phyloP scores from a whole-genome alignment of 352 stramenopile genomes.

The Phytophthora nicotianae region DNA sequence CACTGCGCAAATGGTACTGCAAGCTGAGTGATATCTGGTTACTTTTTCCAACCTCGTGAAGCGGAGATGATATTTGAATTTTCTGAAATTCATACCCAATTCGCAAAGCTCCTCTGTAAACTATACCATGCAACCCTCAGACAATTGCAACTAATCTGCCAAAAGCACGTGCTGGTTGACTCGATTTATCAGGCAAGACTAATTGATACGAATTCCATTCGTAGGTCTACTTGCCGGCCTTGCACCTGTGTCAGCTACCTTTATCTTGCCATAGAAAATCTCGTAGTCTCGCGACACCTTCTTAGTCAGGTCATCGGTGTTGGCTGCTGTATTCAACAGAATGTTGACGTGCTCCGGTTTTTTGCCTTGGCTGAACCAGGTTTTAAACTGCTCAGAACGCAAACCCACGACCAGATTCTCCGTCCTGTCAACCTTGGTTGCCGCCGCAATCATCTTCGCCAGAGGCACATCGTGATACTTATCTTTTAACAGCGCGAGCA shows the following conservation, averaged over 20 bases:
- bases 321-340: not conserved
- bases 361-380: not conserved
- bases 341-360: slow-evolving; percentile 1
- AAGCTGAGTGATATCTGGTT: too few species aligned
- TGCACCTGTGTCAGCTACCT: not conserved
- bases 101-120: too few species aligned
- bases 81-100: too few species aligned
- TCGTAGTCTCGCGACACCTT: slow-evolving; percentile 3
- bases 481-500: not conserved
- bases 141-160: too few species aligned
- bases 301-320: slow-evolving; percentile 8
- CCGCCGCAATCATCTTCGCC: slow-evolving; percentile 11
- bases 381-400: slow-evolving; percentile 3
- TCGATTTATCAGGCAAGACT: too few species aligned
- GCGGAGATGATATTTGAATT: too few species aligned
- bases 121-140: too few species aligned
- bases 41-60: too few species aligned
- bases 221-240: not conserved
- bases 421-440: not conserved
- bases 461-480: slow-evolving; percentile 1
- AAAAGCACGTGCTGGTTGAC: too few species aligned
- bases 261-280: slow-evolving; percentile 5
- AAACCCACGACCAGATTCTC: slow-evolving; percentile 2
- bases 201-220: slow-evolving; percentile 2
- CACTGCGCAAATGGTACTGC: too few species aligned